Conservation (phyloP, 2,329 filamentous ascomycete species). For the Diaporthe vexans region DNA sequence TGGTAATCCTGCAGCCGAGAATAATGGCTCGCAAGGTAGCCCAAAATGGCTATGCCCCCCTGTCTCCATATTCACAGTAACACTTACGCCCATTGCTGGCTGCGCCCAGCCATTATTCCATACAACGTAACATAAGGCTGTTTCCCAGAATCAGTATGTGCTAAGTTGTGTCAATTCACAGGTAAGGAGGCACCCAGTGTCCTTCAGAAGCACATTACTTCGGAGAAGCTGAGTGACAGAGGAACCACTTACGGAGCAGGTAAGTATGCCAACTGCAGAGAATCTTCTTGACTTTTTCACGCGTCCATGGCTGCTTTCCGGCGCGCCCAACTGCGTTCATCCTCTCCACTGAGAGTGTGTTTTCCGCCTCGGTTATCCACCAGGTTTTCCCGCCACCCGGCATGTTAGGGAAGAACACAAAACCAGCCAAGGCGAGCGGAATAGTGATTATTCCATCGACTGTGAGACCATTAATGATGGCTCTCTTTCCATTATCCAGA, state of each 20-base stretch:
- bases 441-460: slow-evolving; percentile 67
- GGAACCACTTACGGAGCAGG: slow-evolving; percentile 49
- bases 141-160: background rate
- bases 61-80: background rate
- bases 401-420: slow-evolving; percentile 63
- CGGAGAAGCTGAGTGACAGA: too few relatives aligned
- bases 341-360: slow-evolving; percentile 51
- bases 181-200: background rate
- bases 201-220: background rate
- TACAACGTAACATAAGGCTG: slow-evolving; percentile 52
- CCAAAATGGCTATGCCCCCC: background rate
- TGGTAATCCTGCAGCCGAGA: background rate
- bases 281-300: slow-evolving; percentile 51
- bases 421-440: slow-evolving; percentile 66
- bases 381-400: slow-evolving; percentile 55
- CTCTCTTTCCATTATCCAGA: too few relatives aligned
- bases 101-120: slow-evolving; percentile 56
- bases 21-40: background rate
- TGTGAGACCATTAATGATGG: too few relatives aligned
- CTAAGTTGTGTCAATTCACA: background rate
- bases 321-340: slow-evolving; percentile 44
- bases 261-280: slow-evolving; percentile 56
- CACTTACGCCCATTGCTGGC: slow-evolving; percentile 51
- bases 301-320: slow-evolving; percentile 32
- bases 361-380: slow-evolving; percentile 52